Evolutionary conservation across 805 yeast species (phyloP).

Genomic region (Sugiyamaella mastotermitis): DNA sequence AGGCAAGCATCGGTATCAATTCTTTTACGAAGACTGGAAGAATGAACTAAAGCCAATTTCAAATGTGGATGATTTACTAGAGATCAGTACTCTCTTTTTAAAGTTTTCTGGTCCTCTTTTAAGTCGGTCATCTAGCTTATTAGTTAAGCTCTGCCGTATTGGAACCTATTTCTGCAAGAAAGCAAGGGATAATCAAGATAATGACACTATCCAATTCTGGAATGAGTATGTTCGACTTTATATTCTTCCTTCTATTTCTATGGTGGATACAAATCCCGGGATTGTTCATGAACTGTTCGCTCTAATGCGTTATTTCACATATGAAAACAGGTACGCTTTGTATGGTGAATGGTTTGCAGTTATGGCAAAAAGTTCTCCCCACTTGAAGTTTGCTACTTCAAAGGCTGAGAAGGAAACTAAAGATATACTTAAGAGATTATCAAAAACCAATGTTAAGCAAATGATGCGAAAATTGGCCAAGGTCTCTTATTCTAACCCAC

Average conservation of each 20-base stretch:
- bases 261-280: conserved; percentile 51
- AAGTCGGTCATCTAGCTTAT: conserved; percentile 41
- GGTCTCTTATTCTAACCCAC: conserved; percentile 68
- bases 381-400: conserved; percentile 52
- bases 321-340: conserved; percentile 62
- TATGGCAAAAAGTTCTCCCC: conserved; percentile 48
- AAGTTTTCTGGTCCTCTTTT: conserved; percentile 51
- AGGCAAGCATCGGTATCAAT: no score
- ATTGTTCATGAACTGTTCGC: conserved; percentile 55
- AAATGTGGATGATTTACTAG: conserved; percentile 40
- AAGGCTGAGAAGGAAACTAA: conserved; percentile 76
- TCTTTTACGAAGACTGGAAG: conserved; percentile 49
- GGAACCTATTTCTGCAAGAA: conserved; percentile 35
- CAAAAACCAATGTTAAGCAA: conserved; percentile 67
- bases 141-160: conserved; percentile 59
- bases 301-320: conserved; percentile 47
- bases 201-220: no score
- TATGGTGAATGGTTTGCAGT: conserved; percentile 72
- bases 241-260: conserved; percentile 56
- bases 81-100: conserved; percentile 44
- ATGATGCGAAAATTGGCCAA: conserved; percentile 71
- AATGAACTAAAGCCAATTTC: conserved; percentile 34
- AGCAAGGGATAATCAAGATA: no score
- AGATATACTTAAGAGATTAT: conserved; percentile 69
- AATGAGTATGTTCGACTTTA: conserved; percentile 56